Evolutionary conservation across 805 yeast species (phyloP), one percentile per base, ranked within the genome.

Genomic region (Candida vartiovaarae): DNA sequence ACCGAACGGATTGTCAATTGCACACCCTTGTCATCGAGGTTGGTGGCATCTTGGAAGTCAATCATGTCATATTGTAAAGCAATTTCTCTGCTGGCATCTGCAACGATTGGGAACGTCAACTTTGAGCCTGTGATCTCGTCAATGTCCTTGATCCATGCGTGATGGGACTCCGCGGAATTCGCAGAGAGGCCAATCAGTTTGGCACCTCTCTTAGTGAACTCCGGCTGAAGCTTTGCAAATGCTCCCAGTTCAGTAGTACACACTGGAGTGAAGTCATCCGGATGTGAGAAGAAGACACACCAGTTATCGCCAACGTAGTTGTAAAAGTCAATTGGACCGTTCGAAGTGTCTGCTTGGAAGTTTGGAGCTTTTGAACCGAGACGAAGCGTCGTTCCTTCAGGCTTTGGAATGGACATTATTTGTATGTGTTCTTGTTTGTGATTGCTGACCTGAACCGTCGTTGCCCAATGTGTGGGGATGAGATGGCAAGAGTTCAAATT

Each of bases 201-300:
- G 43, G 80, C 81, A 44, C 75, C 75, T 61, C 87, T 71, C 61
- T 75, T 73, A 53, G 69, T 70, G 58, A 82, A 82, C 60, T 82
- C 87, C 10, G 84, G 83, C 59, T 80, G 78, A 58, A 82, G 67
- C 58, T 77, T 75, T 51, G 87, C 82, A 57, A 82, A 81, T 6
- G 87, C 88, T 50, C 88, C 88, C 47, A 82, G 69, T 63, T 82
- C 89, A 41, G 89, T 82, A 50, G 88, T 82, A 62, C 89, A 82
- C 39, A 82, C 85, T 32, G 89, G 89, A 23, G 89, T 82, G 70
- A 78, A 82, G 61, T 82, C 88, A 51, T 80, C 87, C 44, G 89
- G 89, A 60, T 82, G 88, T 30, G 84, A 78, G 66, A 82, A 82
- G 49, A 82, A 71, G 34, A 82, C 77, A 38, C 71, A 72, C 88